These are phyloP conservation scores for Quercus lobata DNA, from an alignment of 331 rosid species.

Conservation along the genomic window DNA sequence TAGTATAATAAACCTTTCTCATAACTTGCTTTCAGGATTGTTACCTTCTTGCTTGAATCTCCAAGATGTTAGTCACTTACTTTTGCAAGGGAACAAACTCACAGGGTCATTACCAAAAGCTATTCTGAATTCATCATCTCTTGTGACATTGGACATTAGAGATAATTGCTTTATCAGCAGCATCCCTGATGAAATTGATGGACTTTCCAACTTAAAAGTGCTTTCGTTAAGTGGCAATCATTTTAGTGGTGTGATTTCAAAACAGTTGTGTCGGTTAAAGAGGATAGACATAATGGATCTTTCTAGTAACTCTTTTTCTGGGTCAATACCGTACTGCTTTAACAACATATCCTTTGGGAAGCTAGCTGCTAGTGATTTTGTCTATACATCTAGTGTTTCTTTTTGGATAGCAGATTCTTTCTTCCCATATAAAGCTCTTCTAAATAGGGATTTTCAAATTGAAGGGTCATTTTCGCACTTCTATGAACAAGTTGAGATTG, in stretches of 20 bases:
- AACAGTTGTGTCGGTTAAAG: background rate
- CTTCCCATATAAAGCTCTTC: no score
- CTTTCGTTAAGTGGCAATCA: background rate
- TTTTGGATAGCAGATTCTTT: accelerated
- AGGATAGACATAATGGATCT: background rate
- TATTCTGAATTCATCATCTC: background rate
- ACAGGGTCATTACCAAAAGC: background rate
- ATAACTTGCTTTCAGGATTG: background rate
- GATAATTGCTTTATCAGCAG: background rate
- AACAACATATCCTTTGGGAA: no score
- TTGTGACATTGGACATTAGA: no score
- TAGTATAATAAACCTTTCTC: background rate
- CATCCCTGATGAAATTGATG: background rate
- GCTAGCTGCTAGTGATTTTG: accelerated
- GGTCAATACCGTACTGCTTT: background rate
- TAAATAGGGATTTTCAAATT: accelerated
- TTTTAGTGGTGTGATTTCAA: background rate
- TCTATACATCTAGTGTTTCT: accelerated
- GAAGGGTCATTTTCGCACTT: accelerated
- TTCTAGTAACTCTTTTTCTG: background rate
- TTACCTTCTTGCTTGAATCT: background rate
- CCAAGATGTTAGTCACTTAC: accelerated
- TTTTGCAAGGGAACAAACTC: background rate
- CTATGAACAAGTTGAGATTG: no score
- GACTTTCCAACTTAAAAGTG: no score